Percentiles rank a stretch among this genome's conserved stretches.
Conservation (phyloP, 2,329 filamentous ascomycete species). For the Aspergillus eucalypticola region DNA sequence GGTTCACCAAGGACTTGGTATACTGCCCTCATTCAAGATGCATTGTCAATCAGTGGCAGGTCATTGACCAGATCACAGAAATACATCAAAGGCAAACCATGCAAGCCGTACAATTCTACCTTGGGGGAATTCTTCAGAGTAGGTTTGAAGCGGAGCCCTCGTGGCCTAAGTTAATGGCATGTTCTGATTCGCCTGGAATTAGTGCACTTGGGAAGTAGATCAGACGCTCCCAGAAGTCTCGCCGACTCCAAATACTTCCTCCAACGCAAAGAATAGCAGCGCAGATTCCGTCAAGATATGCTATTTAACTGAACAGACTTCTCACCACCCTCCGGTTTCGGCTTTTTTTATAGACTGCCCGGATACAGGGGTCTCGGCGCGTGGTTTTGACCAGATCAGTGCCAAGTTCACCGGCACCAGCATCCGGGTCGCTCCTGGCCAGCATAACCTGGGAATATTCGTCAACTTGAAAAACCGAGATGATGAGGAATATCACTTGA, state of each 20-base stretch:
- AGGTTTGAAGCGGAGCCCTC: constrained; percentile 33
- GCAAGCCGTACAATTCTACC: constrained; percentile 98
- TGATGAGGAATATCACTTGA: constrained; percentile 91
- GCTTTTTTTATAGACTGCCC: constrained; percentile 93
- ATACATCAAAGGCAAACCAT: constrained; percentile 97
- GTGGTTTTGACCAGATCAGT: constrained; percentile 92
- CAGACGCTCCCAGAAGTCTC: constrained; percentile 69
- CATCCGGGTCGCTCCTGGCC: constrained; percentile 84
- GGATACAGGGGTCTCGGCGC: constrained; percentile 81
- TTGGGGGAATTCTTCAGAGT: constrained; percentile 96
- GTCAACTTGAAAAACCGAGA: constrained; percentile 77
- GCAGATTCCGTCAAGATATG: constrained; percentile 71
- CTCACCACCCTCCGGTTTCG: constrained; percentile 94
- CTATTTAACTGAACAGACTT: constrained; percentile 96
- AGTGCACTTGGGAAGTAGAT: constrained; percentile 95
- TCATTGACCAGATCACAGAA: constrained; percentile 57
- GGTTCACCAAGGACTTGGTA: constrained; percentile 95
- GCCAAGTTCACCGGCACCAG: constrained; percentile 98
- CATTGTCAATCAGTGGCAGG: background rate
- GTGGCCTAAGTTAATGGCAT: background rate
- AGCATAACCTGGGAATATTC: constrained; percentile 95
- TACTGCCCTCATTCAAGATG: constrained; percentile 16
- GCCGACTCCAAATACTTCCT: constrained; percentile 34
- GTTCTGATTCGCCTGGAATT: constrained; percentile 1
- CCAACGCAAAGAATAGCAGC: constrained; percentile 33